Evolutionary conservation across 306 rosid genomes (phyloP), one percentile per base, ranked within the genome.

Genomic region (Quercus gilva): DNA sequence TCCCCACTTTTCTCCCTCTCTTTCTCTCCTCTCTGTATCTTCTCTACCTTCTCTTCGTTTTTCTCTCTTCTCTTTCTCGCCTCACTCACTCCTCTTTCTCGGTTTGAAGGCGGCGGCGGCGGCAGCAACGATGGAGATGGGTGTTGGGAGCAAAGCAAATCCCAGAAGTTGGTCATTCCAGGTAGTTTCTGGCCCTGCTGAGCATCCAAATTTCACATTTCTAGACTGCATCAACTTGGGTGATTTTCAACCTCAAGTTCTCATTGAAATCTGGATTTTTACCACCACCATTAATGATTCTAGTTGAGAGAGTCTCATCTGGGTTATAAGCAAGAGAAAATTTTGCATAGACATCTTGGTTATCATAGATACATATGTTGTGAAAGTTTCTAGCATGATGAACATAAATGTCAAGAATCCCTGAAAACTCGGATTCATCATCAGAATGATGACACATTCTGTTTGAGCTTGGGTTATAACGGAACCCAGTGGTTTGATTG

Each of bases 191-290:
- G 74, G 88, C 86, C 77, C 97, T 89, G 81, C 98, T 94, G 67
- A 88, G 89, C 98, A 94, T 94, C 97, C 94, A 94, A 82, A 94
- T 89, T 85, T 94, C 98, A 80, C 96, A 94, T 83, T 94, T 94
- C 20, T 92, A 85, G 26, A 90, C 96, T 26, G 96, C 90, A 71
- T 94, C 94, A n/a, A 69, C 83, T 41, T 94, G 98, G 41, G 92
- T 28, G 49, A 94, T 79, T 77, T 85, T 88, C 88, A 94, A 75
- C 76, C 88, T 92, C 86, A 94, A 77, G 72, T 84, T 90, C 80
- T 94, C 92, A 37, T 92, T 87, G 86, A 94, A 94, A 19, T 84
- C 89, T 4, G 98, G 98, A 76, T 92, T 89, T 76, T 87, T 92
- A 2, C 97, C 98, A 69, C 98, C 97, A 53, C 92, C 89, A 79